Base-by-base conservation (phyloP, 2,329 filamentous ascomycete genomes). In the Paradendryphiella salina region DNA sequence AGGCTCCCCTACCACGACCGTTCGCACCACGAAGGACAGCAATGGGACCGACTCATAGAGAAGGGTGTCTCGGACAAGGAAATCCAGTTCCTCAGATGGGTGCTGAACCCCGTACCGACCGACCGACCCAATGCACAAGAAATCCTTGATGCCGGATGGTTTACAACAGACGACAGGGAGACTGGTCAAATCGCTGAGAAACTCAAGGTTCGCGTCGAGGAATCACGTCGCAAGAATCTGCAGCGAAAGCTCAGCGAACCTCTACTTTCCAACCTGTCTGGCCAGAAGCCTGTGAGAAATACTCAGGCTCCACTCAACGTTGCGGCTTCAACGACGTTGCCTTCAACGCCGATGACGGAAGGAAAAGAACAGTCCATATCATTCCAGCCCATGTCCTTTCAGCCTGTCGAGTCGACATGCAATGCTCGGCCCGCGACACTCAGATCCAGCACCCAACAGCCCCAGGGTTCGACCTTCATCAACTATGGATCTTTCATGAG, bases 1-100 rank as follows among this genome's bases (percentile, higher is more conserved):
- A 26, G 31, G 4, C 48, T 54, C 4, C 50, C 50, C 1, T 50
- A 53, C 20, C 50, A 46, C 9, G 52, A 52, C 17, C 32, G 21
- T 2, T 17, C 31, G 2, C 48, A 51, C n/a, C 43, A 39, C n/a
- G 48, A 54, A 18, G 52, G 52, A 8, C 48, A 43, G 20, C 52
- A 54, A 23, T 54, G 52, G 52, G 47, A 52, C 5, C 29, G 15
- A 5, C n/a, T 54, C 2, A 32, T 32, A 5, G 28, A 36, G 3
- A 54, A 54, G 26, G 52, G 52, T 8, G 48, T 54, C 1, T n/a
- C 42, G 4, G 52, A 54, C 10, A 46, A 52, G 29, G 48, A 54
- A 17, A 44, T 54, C 7, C 23, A 35, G 6, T 54, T 54, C 23
- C 21, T 54, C 11, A 21, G 34, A 34, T 54, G 52, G 52, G 48